Evolutionary conservation across 331 rosid genomes (phyloP), one percentile per base, ranked within the genome.

Genomic region (Stylosanthes scabra): DNA sequence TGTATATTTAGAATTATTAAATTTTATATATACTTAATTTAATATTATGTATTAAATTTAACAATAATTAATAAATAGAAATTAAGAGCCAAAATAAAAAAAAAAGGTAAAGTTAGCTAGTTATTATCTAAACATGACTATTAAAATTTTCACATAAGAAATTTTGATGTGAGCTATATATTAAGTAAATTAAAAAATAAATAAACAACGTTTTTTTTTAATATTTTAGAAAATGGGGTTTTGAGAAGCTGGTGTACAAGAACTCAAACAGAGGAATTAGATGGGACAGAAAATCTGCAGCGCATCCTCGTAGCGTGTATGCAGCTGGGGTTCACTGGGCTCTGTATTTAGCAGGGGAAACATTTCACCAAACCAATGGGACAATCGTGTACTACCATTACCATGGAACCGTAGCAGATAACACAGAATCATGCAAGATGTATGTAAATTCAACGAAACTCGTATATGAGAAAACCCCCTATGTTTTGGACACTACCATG

Each of bases 271-370:
- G 40, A 68, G 97, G 98, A 10, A 88, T 88, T 11, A 78, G 98
- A 64, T 83, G 91, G 65, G 97, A 88, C 71, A 68, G 97, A 3
- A 93, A 93, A 79, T 93, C 90, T 27, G 98, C 85, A 0, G 91
- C 88, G 66, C 97, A 86, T 27, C 95, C 98, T 6, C 84, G 96
- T n/a, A 88, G 16, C 62, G 81, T 90, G 55, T 90, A 41, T 55
- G 99, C 86, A 7, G 88, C 99, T 0, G 99, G 99, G 29, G 97
- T 95, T 40, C 99, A 95, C 88, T 88, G 91, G 97, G 91, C 99
- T 0, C 92, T 90, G 76, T 86, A 90, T 42, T 5, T 91, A 1
- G 83, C 37, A 0, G 97, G 99, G 9, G 90, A 91, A 59, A 87
- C 97, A 2, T 90, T 89, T 0, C 96, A 95, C 86, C 90, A 95